Conservation (phyloP, 1,284 basidiomycete species). For the Psilocybe mexicana region DNA sequence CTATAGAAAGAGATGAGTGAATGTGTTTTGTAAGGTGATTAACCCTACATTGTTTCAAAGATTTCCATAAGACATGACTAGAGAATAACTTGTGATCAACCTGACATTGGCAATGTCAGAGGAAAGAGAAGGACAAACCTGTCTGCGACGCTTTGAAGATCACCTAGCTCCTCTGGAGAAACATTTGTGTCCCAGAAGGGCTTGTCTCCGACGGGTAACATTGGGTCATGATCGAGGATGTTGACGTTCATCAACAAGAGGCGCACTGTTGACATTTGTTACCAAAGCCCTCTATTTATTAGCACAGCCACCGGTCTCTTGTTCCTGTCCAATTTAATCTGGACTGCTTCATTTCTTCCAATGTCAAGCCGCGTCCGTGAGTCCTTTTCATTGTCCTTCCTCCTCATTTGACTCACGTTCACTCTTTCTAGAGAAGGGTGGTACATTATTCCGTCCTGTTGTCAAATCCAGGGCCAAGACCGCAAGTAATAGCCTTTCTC, state of each 20-base stretch:
- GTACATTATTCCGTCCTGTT: constrained; percentile 66
- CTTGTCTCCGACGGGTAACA: constrained; percentile 52
- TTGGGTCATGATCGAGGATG: constrained; percentile 28
- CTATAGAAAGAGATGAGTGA: constrained; percentile 34
- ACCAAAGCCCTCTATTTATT: constrained; percentile 2
- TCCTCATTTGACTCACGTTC: constrained; percentile 10
- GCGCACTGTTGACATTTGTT: constrained; percentile 15
- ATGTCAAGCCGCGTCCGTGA: constrained; percentile 81
- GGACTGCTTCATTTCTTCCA: not conserved
- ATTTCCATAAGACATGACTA: constrained; percentile 59
- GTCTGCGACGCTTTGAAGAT: constrained; percentile 49
- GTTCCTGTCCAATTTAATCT: not conserved
- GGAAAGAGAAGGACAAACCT: constrained; percentile 42
- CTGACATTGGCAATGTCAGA: not conserved
- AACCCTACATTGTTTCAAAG: constrained; percentile 66
- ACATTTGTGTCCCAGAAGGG: constrained; percentile 57
- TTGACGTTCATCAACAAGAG: constrained; percentile 7
- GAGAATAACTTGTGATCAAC: constrained; percentile 8
- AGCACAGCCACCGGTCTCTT: constrained; percentile 14
- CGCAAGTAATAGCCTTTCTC: constrained; percentile 22
- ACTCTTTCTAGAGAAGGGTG: constrained; percentile 61
- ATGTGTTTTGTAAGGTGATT: constrained; percentile 11
- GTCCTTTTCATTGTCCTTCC: constrained; percentile 27
- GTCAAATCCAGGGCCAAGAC: constrained; percentile 52
- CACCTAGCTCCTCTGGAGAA: constrained; percentile 37